Evolutionary conservation across 257 asterid species (phyloP), one percentile per base, ranked within the genome.

Genomic region (Gentiana dahurica): DNA sequence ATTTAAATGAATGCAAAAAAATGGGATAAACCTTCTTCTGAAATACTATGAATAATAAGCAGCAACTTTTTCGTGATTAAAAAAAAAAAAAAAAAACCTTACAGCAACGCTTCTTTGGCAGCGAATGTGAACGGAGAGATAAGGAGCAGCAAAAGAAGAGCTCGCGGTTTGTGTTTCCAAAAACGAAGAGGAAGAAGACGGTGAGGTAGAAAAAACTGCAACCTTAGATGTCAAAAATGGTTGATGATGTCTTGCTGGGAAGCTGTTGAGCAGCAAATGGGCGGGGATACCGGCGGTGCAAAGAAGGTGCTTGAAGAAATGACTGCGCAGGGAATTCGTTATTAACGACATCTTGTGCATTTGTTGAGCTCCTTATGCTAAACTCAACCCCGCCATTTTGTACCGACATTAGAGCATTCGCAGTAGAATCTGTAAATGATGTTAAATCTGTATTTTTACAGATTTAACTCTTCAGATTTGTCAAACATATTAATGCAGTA

Each of bases 121-220:
- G 77, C 57, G 73, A 71, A 91, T 81, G 55, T 77, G 83, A 49
- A 81, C 95, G 15, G 92, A 81, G 58, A 91, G 94, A 68, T 87
- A 87, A 48, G 86, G 81, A 13, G 94, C 71, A 56, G 87, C 60
- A 63, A 72, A 69, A 3, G 93, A 41, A 6, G 46, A 70, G 51
- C 66, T 73, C 10, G 43, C n/a, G 12, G 61, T 53, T 55, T 36
- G 51, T 51, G 70, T 45, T 50, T 56, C 66, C 11, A 64, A 51
- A 6, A 35, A n/a, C 35, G 66, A 11, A 60, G 70, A 60, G 24
- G 76, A 58, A 24, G 72, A 36, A 39, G 61, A 8, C 50, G 60
- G 62, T 53, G 70, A 51, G 5, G 82, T 62, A 39, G 82, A 77
- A 56, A 43, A 72, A 53, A 53, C 52, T 43, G 67, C 75, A 35